Evolutionary conservation across 805 yeast species (phyloP).

Genomic region (Metschnikowia cerradonensis): DNA sequence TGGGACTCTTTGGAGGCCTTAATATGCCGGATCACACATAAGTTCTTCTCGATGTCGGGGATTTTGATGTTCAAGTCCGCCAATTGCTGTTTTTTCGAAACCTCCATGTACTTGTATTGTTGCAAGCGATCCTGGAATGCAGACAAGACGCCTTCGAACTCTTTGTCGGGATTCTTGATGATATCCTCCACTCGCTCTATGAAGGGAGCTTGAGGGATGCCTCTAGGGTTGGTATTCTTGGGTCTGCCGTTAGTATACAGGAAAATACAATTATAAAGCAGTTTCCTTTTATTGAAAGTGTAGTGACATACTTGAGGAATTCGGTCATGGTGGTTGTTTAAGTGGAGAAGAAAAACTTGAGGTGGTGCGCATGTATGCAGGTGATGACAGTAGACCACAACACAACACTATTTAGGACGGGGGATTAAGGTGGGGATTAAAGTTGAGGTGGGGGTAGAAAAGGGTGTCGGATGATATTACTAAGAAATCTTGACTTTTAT

Average conservation of each 20-base stretch:
- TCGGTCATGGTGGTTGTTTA: slow-evolving; percentile 23
- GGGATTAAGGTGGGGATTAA: no score
- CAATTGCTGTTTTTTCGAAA: slow-evolving; percentile 46
- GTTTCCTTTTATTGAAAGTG: no score
- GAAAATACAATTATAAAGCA: no score
- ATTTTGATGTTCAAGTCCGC: slow-evolving; percentile 61
- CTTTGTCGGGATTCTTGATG: slow-evolving; percentile 57
- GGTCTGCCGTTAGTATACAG: slow-evolving; percentile 35
- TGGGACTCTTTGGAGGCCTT: slow-evolving; percentile 42
- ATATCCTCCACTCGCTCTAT: slow-evolving; percentile 76
- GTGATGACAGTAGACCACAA: no score
- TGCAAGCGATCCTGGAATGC: slow-evolving; percentile 84
- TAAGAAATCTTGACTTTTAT: fast-evolving
- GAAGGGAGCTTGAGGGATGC: slow-evolving; percentile 96
- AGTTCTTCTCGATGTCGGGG: slow-evolving; percentile 89
- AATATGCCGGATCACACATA: slow-evolving; percentile 65
- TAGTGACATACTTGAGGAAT: slow-evolving; percentile 26
- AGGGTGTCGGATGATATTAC: fast-evolving
- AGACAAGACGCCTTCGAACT: slow-evolving; percentile 64
- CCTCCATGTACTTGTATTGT: slow-evolving; percentile 86
- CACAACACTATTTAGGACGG: no score
- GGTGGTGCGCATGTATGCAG: neutral
- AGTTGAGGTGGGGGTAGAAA: no score
- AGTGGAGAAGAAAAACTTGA: slow-evolving; percentile 2
- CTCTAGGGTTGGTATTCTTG: slow-evolving; percentile 75